Percentiles rank a stretch among this genome's conserved stretches.
These are phyloP conservation scores for Oryza meyeriana DNA, from an alignment of 176 grass and related monocot genomes.

Conservation along the genomic window DNA sequence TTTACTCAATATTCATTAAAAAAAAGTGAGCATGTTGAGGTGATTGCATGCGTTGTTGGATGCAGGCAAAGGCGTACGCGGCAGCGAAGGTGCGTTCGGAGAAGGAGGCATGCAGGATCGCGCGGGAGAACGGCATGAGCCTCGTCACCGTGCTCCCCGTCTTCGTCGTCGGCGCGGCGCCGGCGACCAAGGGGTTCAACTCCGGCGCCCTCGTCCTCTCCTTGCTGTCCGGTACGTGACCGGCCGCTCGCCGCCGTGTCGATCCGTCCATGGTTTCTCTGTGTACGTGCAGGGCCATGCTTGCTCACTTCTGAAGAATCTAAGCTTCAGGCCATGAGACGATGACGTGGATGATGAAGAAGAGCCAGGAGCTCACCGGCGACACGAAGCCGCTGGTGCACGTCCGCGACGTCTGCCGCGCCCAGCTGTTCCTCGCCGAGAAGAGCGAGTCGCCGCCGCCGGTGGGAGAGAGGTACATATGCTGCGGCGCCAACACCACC, in stretches of 20 bases:
- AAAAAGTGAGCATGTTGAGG: not conserved
- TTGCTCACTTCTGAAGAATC: not conserved
- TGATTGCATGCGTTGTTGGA: not conserved
- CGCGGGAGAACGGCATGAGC: constrained; percentile 49
- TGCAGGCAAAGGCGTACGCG: not conserved
- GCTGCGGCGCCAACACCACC: constrained; percentile 47
- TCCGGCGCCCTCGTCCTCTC: constrained; percentile 27
- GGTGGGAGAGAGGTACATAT: constrained; percentile 50
- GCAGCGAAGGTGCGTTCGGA: constrained; percentile 38
- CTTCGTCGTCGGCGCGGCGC: constrained; percentile 34
- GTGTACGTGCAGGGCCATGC: too few relatives aligned
- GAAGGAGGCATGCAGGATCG: constrained; percentile 47
- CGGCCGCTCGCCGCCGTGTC: not conserved
- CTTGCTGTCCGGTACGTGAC: constrained; percentile 37
- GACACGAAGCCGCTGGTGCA: not conserved
- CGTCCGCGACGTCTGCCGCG: constrained; percentile 44
- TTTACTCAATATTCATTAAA: too few relatives aligned
- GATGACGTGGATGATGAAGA: constrained; percentile 10
- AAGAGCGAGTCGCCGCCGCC: constrained; percentile 31
- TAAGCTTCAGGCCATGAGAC: constrained; percentile 31
- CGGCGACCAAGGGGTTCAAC: not conserved
- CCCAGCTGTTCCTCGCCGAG: constrained; percentile 18
- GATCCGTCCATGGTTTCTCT: not conserved
- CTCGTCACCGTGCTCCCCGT: constrained; percentile 41
- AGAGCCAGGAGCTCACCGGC: not conserved